Conservation (phyloP, 768 basidiomycete species). For the Lentinula aciculospora region DNA sequence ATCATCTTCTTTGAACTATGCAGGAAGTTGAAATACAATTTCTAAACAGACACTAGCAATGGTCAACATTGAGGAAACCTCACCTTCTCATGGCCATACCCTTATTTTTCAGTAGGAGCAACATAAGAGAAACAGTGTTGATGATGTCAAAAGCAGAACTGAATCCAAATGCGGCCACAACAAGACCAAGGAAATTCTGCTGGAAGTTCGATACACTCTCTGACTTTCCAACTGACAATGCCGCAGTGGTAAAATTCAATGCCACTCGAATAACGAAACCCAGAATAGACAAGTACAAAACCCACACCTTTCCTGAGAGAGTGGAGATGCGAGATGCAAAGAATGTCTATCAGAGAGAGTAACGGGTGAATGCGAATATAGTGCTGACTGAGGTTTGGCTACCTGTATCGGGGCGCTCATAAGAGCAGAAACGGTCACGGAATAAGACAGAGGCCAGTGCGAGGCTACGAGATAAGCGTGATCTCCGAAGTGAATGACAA, state of each 20-base stretch:
- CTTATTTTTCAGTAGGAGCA: background rate
- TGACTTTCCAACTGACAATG: background rate
- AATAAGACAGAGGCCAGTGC: background rate
- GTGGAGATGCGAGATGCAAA: background rate
- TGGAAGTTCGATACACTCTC: background rate
- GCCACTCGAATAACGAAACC: background rate
- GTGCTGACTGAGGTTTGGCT: background rate
- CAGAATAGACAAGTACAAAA: background rate
- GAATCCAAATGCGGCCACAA: background rate
- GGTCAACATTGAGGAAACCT: no score
- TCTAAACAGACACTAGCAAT: no score
- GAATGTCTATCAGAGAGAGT: background rate
- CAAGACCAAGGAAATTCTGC: background rate
- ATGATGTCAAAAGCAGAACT: background rate
- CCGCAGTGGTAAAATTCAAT: background rate
- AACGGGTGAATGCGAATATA: background rate
- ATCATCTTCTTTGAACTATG: background rate
- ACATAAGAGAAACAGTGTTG: background rate
- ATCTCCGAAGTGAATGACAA: background rate
- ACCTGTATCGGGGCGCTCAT: background rate
- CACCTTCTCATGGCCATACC: background rate
- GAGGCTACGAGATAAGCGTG: background rate
- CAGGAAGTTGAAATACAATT: background rate
- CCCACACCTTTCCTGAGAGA: background rate
- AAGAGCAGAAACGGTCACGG: background rate